phyloP scores from a whole-genome alignment of 768 basidiomycete genomes.

The Xerocomus potaroensis region DNA sequence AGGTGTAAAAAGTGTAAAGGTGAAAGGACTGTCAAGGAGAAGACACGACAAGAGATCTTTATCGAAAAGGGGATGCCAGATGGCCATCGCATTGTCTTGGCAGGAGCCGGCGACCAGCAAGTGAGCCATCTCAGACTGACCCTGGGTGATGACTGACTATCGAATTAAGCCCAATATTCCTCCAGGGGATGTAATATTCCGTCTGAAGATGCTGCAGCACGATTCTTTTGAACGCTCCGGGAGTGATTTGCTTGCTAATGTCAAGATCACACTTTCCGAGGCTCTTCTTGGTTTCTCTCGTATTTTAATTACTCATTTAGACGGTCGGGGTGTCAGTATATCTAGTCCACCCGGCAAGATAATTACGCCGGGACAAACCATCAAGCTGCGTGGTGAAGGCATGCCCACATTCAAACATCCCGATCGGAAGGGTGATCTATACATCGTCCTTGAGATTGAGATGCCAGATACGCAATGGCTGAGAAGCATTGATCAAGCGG shows the following conservation, averaged over 20 bases:
- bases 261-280: constrained; percentile 89
- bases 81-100: constrained; percentile 77
- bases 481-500: constrained; percentile 54
- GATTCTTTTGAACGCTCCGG: constrained; percentile 80
- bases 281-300: constrained; percentile 93
- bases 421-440: constrained; percentile 74
- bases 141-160: constrained; percentile 5
- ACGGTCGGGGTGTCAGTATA: constrained; percentile 86
- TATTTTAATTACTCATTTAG: constrained; percentile 85
- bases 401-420: constrained; percentile 76
- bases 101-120: constrained; percentile 91
- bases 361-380: constrained; percentile 67
- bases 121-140: constrained; percentile 36
- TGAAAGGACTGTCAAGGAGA: constrained; percentile 76
- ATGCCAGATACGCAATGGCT: constrained; percentile 86
- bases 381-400: constrained; percentile 78
- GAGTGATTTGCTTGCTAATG: constrained; percentile 72
- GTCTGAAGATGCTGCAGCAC: constrained; percentile 64
- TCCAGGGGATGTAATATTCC: constrained; percentile 88
- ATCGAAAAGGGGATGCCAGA: constrained; percentile 86
- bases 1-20: constrained; percentile 98
- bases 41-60: constrained; percentile 82
- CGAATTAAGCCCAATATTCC: constrained; percentile 70
- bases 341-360: constrained; percentile 71
- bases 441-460: constrained; percentile 78